These are phyloP conservation scores for Posidonia oceanica DNA, from an alignment of 116 monocot genomes.

Conservation along the genomic window DNA sequence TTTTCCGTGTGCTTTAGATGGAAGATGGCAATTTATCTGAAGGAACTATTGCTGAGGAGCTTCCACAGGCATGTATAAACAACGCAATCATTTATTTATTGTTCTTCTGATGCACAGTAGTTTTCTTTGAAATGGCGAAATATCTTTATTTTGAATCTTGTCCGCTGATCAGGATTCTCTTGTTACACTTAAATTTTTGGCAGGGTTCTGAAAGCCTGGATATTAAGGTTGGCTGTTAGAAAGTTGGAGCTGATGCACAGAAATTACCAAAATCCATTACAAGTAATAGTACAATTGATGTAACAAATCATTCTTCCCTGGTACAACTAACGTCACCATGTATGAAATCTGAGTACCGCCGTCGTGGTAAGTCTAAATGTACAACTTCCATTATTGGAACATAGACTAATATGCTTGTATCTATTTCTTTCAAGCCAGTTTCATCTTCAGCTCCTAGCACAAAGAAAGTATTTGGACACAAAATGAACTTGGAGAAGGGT, in stretches of 20 bases:
- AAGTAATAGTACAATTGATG: conserved; percentile 15
- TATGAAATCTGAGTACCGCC: not conserved
- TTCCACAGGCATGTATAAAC: conserved; percentile 24
- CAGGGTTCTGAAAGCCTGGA: conserved; percentile 43
- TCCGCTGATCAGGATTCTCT: no score
- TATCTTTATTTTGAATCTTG: no score
- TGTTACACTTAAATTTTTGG: not conserved
- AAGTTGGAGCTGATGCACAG: conserved; percentile 19
- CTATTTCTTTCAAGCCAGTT: not conserved
- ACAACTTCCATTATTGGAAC: not conserved
- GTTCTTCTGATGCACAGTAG: not conserved
- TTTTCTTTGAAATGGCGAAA: no score
- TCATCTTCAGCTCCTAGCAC: not conserved
- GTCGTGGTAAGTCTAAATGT: not conserved
- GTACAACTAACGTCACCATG: not conserved
- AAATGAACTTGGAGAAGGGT: not conserved
- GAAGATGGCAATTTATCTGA: conserved; percentile 57
- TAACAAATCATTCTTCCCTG: not conserved
- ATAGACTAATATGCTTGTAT: not conserved
- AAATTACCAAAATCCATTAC: conserved; percentile 20
- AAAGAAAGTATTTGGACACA: not conserved
- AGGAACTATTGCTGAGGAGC: conserved; percentile 57
- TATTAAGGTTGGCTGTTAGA: conserved; percentile 25
- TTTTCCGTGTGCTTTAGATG: conserved; percentile 14
- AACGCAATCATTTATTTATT: not conserved